Evolutionary conservation across 495 filamentous ascomycete genomes (phyloP), one percentile per base, ranked within the genome.

Genomic region (Cairneyella variabilis): DNA sequence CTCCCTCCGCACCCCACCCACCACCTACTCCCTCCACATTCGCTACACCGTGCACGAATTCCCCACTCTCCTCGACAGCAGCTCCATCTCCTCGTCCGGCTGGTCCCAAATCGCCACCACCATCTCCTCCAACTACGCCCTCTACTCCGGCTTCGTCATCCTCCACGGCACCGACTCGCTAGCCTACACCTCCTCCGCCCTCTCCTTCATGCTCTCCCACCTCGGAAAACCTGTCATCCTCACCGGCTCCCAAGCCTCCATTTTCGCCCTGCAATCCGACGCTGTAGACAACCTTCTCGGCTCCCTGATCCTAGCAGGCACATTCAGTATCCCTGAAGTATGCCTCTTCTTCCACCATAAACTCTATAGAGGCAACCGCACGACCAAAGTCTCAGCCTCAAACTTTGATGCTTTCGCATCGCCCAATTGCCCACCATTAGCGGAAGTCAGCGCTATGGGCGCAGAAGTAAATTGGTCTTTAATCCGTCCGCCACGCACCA

Each of bases 151-250:
- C 18, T 98, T 98, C 64, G 91, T 98, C 9, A 76, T 98, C 16
- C 79, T 97, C n/a, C 93, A 98, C 68, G 93, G 93, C 56, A 98
- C 93, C 2, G 93, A 98, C 66, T 91, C 85, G 48, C 74, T 97
- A 48, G 56, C 91, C 9, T 97, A 96, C 66, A 95, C 91, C 1
- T 88, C 86, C 62, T 96, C 91, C 4, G 91, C 91, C 2, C 73
- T 97, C 44, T 91, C 88, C 59, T 97, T 97, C 71, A 97, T 96
- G 91, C 76, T 97, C 55, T 82, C 86, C 44, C 88, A 95, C 61
- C 76, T 98, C 1, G 91, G 90, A 6, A 97, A 97, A 69, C 88
- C 92, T 2, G 87, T 97, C 43, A 85, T 97, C 47, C 71, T 97
- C 16, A 97, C 90, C 7, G 92, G 91, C 0, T 90, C 89, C 1